Conservation (phyloP, 2,329 filamentous ascomycete genomes). For the Biscogniauxia marginata region DNA sequence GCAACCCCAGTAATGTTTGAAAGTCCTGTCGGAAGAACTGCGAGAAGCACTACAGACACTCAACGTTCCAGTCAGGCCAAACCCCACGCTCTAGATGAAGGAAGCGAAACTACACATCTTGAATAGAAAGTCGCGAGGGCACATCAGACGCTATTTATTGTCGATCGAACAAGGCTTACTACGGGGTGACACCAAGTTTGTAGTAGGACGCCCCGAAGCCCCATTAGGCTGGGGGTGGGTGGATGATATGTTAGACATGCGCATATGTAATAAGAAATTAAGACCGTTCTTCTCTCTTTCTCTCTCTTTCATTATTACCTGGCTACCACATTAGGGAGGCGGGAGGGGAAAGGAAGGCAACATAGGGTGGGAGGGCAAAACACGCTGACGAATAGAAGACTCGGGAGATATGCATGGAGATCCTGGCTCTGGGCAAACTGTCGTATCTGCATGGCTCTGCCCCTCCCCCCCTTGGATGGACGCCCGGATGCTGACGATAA, state of each 20-base stretch:
- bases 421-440: background rate
- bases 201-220: background rate
- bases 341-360: background rate
- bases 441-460: background rate
- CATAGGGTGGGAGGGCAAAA: background rate
- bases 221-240: background rate
- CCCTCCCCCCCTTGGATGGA: background rate
- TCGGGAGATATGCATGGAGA: background rate
- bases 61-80: background rate
- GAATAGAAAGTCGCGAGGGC: background rate
- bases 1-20: background rate
- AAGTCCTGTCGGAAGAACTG: too few relatives aligned
- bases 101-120: background rate
- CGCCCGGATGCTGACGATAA: background rate
- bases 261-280: background rate
- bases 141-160: background rate
- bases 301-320: background rate
- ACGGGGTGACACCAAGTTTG: background rate
- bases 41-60: background rate
- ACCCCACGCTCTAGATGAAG: background rate
- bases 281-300: background rate
- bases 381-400: background rate
- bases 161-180: conserved; percentile 1
- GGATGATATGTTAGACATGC: background rate
- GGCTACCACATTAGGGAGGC: background rate